Evolutionary conservation across 768 basidiomycete species (phyloP).

Genomic region (Termitomyces sp.): DNA sequence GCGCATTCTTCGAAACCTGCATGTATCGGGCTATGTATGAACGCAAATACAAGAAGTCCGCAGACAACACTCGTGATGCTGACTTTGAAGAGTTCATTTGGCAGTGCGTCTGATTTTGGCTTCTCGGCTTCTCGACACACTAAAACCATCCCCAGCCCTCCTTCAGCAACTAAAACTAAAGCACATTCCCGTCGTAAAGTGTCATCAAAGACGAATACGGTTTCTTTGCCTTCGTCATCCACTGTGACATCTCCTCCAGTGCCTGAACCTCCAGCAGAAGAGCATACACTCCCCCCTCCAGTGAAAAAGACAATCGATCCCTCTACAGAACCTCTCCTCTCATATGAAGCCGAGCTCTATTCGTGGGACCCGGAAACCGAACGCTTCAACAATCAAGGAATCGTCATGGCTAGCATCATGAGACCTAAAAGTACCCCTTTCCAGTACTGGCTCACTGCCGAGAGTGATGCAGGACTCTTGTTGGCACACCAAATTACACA

Average conservation of each 20-base stretch:
- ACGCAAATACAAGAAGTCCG: conserved; percentile 75
- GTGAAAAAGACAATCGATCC: conserved; percentile 15
- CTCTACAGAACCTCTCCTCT: conserved; percentile 27
- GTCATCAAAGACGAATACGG: conserved; percentile 19
- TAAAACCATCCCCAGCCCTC: conserved; percentile 27
- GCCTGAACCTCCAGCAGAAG: conserved; percentile 1
- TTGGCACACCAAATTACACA: conserved; percentile 62
- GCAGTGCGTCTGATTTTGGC: conserved; percentile 50
- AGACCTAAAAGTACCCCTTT: conserved; percentile 41
- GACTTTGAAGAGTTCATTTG: conserved; percentile 81
- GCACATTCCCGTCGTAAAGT: conserved; percentile 30
- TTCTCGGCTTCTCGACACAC: not conserved
- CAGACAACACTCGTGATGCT: conserved; percentile 61
- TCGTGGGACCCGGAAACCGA: conserved; percentile 53
- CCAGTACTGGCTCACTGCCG: conserved; percentile 58
- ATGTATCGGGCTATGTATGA: conserved; percentile 98
- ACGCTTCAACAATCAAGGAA: conserved; percentile 49
- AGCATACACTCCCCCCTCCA: not conserved
- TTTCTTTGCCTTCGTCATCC: conserved; percentile 1
- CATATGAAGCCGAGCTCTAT: conserved; percentile 55
- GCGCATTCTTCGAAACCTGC: conserved; percentile 88
- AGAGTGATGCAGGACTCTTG: conserved; percentile 42
- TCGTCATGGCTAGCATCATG: conserved; percentile 52
- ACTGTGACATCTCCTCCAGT: conserved; percentile 2
- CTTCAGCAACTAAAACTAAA: conserved; percentile 23